These are phyloP conservation scores for Halophytophthora polymorphica DNA, from an alignment of 352 stramenopile genomes.

Conservation along the genomic window DNA sequence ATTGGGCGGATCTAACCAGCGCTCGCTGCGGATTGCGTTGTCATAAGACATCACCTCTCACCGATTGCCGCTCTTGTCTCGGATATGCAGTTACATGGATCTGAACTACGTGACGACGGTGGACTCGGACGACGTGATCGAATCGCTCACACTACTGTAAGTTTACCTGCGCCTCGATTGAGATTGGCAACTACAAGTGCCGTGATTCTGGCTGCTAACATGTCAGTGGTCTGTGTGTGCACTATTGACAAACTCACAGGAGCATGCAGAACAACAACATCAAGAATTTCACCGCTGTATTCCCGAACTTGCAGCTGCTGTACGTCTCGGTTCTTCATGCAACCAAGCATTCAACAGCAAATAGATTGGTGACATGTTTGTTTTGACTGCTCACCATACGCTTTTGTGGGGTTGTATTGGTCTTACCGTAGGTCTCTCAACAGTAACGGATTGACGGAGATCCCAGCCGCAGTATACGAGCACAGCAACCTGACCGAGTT, in stretches of 20 bases:
- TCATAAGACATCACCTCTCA: too few relatives aligned
- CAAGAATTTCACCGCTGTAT: slow-evolving; percentile 41
- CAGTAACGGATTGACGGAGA: slow-evolving; percentile 42
- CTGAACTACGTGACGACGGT: slow-evolving; percentile 31
- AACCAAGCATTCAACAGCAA: too few relatives aligned
- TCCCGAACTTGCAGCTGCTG: slow-evolving; percentile 45
- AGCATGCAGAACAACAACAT: slow-evolving; percentile 65
- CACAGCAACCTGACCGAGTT: slow-evolving; percentile 39
- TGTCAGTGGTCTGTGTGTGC: neutral
- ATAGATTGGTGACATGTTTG: neutral
- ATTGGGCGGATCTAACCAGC: too few relatives aligned
- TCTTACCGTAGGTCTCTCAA: slow-evolving; percentile 29
- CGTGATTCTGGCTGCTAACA: too few relatives aligned
- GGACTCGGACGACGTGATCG: slow-evolving; percentile 14
- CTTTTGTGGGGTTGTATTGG: neutral
- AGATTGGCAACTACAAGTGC: too few relatives aligned
- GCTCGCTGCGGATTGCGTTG: too few relatives aligned
- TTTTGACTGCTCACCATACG: neutral
- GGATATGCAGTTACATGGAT: slow-evolving; percentile 19
- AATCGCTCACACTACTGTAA: slow-evolving; percentile 22
- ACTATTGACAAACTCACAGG: slow-evolving; percentile 4
- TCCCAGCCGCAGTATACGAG: slow-evolving; percentile 43
- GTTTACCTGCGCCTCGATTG: neutral
- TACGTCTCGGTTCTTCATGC: slow-evolving; percentile 1
- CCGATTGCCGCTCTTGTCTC: neutral